Conservation (phyloP, 1,284 basidiomycete genomes). For the Volvariella surrecta region DNA sequence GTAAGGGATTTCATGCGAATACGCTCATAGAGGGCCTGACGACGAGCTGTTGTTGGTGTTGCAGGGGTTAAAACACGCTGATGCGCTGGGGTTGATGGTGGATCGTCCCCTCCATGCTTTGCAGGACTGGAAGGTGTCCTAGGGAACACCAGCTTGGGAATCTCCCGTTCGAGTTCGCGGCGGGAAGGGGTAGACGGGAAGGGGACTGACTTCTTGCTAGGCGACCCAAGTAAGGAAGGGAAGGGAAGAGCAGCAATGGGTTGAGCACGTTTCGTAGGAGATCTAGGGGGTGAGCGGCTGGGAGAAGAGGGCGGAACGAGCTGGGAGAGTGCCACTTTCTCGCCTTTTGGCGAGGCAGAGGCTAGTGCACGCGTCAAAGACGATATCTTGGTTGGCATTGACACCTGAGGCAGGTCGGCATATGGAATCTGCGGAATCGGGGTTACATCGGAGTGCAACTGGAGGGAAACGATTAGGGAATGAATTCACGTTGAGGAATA, state of each 20-base stretch:
- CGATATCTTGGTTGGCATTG: constrained; percentile 44
- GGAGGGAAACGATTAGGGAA: constrained; percentile 7
- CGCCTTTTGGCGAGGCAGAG: constrained; percentile 60
- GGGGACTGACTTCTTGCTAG: constrained; percentile 29
- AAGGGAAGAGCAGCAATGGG: constrained; percentile 43
- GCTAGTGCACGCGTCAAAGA: constrained; percentile 60
- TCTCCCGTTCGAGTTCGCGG: constrained; percentile 23
- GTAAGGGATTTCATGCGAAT: constrained; percentile 62
- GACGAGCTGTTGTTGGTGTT: constrained; percentile 65
- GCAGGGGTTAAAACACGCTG: constrained; percentile 49
- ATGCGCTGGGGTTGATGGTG: constrained; percentile 55
- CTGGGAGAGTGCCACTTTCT: constrained; percentile 30
- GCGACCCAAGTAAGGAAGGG: constrained; percentile 26
- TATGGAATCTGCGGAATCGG: constrained; percentile 52
- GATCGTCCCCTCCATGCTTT: constrained; percentile 19
- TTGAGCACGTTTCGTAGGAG: constrained; percentile 34
- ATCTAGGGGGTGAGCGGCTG: constrained; percentile 26
- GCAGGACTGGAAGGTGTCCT: constrained; percentile 39
- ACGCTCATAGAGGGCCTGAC: constrained; percentile 72
- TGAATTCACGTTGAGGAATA: not conserved
- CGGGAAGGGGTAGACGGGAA: constrained; percentile 51
- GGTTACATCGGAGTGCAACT: constrained; percentile 41
- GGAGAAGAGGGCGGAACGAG: constrained; percentile 38
- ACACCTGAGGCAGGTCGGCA: constrained; percentile 55
- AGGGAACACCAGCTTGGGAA: constrained; percentile 30